Base-by-base conservation (phyloP, 768 basidiomycete genomes). In the Termitomyces sp. region DNA sequence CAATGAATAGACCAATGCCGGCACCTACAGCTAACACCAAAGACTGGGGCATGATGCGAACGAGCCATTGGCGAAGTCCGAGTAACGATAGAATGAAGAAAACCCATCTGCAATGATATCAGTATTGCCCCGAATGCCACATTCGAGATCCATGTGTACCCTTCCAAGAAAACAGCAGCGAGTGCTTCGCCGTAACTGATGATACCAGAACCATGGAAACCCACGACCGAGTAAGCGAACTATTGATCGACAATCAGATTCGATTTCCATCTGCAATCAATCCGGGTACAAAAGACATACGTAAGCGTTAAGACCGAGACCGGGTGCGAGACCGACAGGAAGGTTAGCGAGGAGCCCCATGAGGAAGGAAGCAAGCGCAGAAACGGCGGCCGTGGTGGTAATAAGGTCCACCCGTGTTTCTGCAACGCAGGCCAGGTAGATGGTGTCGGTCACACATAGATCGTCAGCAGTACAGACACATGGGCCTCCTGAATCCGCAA, bases 141-240 rank as follows among this genome's bases (percentile, higher is more conserved):
- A 45, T 5, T 17, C 23, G 12, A 23, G 25, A 44, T 27, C 0
- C 11, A 23, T n/a, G 42, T 82, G 21, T 61, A 89, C 86, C 90
- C 92, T 76, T 94, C 92, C 60, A 94, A 74, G 70, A 94, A 94
- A 43, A 94, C 88, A 23, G 92, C 92, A 14, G 85, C 83, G 19
- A 93, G 78, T 0, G 91, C 92, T 71, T 94, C 88, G 14, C 79
- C 76, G 67, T 91, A 94, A 9, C 80, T 77, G 65, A 93, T 84
- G 51, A 80, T 77, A 5, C 85, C 85, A 47, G 79, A 78, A 3
- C 92, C 91, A 63, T 91, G 86, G 73, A 85, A 87, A 12, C 92
- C 92, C 25, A 94, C 92, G 14, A 94, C 84, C 17, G 89, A 91
- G 70, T 91, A 94, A 3, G 92, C 78, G 71, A 94, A 93, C 88